Evolutionary conservation across 2,329 filamentous ascomycete species (phyloP).

Genomic region (Lecanicillium sp.): DNA sequence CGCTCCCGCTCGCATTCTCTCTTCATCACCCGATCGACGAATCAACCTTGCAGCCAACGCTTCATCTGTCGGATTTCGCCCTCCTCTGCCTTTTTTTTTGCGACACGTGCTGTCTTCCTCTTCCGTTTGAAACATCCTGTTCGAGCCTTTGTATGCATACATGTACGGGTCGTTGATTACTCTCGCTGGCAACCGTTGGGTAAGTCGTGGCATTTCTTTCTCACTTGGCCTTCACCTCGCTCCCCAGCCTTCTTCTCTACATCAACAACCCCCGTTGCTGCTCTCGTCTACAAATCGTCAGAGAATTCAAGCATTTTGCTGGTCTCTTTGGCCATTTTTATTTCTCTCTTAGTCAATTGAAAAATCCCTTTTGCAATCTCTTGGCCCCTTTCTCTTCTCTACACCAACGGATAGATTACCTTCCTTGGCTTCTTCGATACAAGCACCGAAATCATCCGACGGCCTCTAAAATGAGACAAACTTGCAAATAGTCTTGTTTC

Average conservation of each 20-base stretch:
- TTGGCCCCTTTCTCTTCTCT: not conserved
- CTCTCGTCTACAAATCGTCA: too few species aligned
- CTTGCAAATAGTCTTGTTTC: conserved; percentile 9
- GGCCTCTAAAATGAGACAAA: conserved; percentile 8
- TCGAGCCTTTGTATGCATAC: conserved; percentile 29
- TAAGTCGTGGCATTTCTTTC: conserved; percentile 5
- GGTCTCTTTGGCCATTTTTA: too few species aligned
- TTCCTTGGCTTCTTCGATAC: not conserved
- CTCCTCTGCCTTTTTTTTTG: conserved; percentile 5
- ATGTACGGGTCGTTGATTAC: conserved; percentile 21
- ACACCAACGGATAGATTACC: too few species aligned
- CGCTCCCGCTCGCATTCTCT: not conserved
- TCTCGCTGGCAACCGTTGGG: conserved; percentile 17
- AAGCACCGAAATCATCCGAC: not conserved
- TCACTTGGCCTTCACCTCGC: conserved; percentile 6
- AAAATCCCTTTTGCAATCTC: too few species aligned
- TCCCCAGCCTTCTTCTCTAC: not conserved
- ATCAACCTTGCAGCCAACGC: conserved; percentile 3
- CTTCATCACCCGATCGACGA: conserved; percentile 3
- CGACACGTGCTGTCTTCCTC: conserved; percentile 2
- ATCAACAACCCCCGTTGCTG: not conserved
- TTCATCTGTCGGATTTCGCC: conserved; percentile 4
- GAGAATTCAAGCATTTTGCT: too few species aligned
- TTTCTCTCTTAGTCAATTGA: too few species aligned
- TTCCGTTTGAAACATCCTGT: conserved; percentile 8